Conservation (phyloP, 2,329 filamentous ascomycete genomes). For the Pseudocercospora macadamiae region DNA sequence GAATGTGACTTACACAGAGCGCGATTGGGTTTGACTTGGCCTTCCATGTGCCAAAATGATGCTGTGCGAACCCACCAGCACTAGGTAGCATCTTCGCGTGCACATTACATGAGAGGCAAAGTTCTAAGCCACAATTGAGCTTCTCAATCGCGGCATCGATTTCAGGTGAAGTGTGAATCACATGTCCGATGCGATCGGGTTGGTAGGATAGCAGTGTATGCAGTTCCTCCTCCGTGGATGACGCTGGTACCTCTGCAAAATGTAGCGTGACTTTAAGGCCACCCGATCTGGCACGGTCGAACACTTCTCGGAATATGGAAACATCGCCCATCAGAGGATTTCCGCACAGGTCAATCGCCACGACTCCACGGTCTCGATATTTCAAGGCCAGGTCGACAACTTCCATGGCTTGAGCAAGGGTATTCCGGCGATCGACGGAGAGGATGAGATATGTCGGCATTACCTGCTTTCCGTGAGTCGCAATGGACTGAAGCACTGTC, state of each 20-base stretch:
- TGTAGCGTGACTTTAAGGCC: conserved; percentile 72
- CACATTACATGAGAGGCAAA: conserved; percentile 82
- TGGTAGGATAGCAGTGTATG: conserved; percentile 64
- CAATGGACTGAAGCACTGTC: conserved; percentile 67
- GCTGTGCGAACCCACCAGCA: conserved; percentile 63
- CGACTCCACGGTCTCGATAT: conserved; percentile 56
- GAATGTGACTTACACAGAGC: conserved; percentile 63
- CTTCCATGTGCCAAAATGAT: conserved; percentile 78
- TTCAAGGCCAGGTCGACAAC: conserved; percentile 65
- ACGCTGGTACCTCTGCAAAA: conserved; percentile 70
- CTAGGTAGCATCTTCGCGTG: conserved; percentile 67
- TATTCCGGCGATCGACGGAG: conserved; percentile 71
- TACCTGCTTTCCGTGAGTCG: conserved; percentile 45
- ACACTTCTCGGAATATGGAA: conserved; percentile 60
- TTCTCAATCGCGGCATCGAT: conserved; percentile 60
- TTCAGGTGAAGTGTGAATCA: conserved; percentile 70
- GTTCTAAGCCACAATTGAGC: conserved; percentile 66
- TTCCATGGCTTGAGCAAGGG: conserved; percentile 61
- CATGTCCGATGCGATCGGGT: conserved; percentile 74
- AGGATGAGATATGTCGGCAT: conserved; percentile 63
- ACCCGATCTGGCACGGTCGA: conserved; percentile 58
- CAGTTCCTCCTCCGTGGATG: conserved; percentile 63
- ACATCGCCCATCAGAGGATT: conserved; percentile 69
- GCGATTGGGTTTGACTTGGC: conserved; percentile 62
- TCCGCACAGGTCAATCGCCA: conserved; percentile 79